phyloP scores from a whole-genome alignment of 208 protist species.

The Leishmania major region DNA sequence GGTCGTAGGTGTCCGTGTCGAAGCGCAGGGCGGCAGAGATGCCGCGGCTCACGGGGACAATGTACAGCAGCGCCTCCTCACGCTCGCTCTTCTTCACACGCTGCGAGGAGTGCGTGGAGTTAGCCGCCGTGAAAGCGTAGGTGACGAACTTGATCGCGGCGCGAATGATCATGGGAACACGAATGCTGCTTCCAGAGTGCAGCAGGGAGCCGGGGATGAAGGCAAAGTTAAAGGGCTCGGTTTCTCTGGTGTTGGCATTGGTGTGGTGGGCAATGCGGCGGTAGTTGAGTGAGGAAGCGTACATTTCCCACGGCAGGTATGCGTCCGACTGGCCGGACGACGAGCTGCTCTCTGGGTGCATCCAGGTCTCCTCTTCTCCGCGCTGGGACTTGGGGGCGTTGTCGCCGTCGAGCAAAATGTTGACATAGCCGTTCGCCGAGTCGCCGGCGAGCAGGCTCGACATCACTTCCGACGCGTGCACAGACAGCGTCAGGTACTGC shows the following conservation, averaged over 20 bases:
- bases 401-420: constrained; percentile 71
- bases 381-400: constrained; percentile 25
- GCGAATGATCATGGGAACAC: constrained; percentile 56
- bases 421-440: constrained; percentile 23
- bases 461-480: constrained; percentile 48
- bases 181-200: constrained; percentile 62
- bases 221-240: constrained; percentile 78
- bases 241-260: background rate
- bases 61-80: constrained; percentile 64
- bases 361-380: constrained; percentile 55
- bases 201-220: constrained; percentile 83
- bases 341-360: constrained; percentile 26
- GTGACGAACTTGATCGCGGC: constrained; percentile 67
- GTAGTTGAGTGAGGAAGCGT: constrained; percentile 79
- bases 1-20: constrained; percentile 57
- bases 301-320: constrained; percentile 64
- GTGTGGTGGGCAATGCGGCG: constrained; percentile 44
- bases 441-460: constrained; percentile 6
- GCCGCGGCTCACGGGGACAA: constrained; percentile 60
- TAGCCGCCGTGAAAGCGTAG: constrained; percentile 27
- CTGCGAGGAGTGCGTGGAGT: constrained; percentile 29
- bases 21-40: constrained; percentile 67
- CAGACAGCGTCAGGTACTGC: constrained; percentile 75
- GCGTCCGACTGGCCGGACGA: background rate
- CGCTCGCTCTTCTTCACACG: constrained; percentile 41